phyloP scores from a whole-genome alignment of 2,329 filamentous ascomycete species.

The Paecilomyces variotii region DNA sequence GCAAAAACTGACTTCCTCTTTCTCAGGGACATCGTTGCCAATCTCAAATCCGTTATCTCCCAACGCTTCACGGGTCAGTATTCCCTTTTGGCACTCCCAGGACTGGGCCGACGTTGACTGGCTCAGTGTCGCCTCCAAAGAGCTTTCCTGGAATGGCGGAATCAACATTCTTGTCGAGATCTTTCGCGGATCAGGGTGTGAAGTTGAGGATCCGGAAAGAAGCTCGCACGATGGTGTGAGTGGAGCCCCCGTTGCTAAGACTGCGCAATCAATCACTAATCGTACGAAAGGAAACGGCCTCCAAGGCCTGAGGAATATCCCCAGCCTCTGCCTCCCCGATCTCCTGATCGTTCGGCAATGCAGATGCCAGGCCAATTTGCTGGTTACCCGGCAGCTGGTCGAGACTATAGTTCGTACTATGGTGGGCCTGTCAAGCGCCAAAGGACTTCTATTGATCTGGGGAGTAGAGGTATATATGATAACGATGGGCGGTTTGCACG shows the following conservation, averaged over 20 bases:
- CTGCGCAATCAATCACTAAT: conserved; percentile 9
- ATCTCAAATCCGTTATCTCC: conserved; percentile 50
- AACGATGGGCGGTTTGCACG: conserved; percentile 27
- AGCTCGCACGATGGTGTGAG: conserved; percentile 50
- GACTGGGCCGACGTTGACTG: conserved; percentile 6
- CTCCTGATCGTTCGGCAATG: conserved; percentile 29
- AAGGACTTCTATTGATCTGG: conserved; percentile 32
- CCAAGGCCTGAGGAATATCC: conserved; percentile 33
- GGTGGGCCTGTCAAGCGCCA: conserved; percentile 28
- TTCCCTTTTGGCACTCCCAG: not conserved
- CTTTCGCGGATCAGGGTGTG: conserved; percentile 81
- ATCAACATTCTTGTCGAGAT: conserved; percentile 71
- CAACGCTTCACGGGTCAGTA: conserved; percentile 59
- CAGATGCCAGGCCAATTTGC: conserved; percentile 26
- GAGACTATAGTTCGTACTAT: conserved; percentile 29
- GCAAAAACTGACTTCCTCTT: conserved; percentile 10
- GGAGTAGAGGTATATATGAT: conserved; percentile 27
- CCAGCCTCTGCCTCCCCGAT: conserved; percentile 25
- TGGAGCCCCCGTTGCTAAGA: conserved; percentile 3
- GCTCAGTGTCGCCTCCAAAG: conserved; percentile 45
- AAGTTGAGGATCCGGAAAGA: conserved; percentile 77
- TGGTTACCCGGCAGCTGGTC: conserved; percentile 22
- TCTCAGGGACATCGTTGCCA: conserved; percentile 38
- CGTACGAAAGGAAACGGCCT: conserved; percentile 25
- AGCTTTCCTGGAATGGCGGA: conserved; percentile 72